Evolutionary conservation across 495 filamentous ascomycete genomes (phyloP), one percentile per base, ranked within the genome.

Genomic region (Extremus antarcticus): DNA sequence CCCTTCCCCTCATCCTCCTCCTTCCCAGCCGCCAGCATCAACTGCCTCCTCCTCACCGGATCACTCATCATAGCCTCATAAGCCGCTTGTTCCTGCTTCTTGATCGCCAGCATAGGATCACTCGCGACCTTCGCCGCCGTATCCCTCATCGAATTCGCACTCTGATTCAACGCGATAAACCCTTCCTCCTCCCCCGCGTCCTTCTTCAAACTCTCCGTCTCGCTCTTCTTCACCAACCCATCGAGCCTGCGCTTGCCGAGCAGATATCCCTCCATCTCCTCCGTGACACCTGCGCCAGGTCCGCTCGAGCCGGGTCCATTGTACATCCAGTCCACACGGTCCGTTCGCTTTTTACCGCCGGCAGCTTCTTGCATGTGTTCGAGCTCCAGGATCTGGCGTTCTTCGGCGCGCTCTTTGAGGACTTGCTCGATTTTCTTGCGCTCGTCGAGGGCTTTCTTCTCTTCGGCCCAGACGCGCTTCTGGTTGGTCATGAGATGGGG

Each of bases 261-360:
- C 7, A 98, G 70, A 65, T 94, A 97, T 8, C 86, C 88, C 62
- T 98, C 92, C 78, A 86, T 89, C 69, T 97, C 94, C 66, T 95
- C 90, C 0, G 84, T 85, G 54, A 88, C 88, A 47, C 89, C 87
- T 60, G 85, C 83, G 23, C 86, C 88, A 25, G 54, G 48, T 20
- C 55, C 55, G 15, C 57, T 50, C 59, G 79, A 82, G 35, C 85
- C 84, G 9, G 92, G 89, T 1, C 90, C 92, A 60, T 81, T 75
- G 70, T 98, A 98, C 88, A 98, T 95, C 87, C 94, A 98, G 63
- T 98, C 91, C 19, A 98, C 92, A 13, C 88, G 80, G 58, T 88
- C 82, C 1, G 82, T 65, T 32, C 80, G 78, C 55, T 81, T 85
- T 55, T 78, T 76, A 17, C 90, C 89, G 29, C 94, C 94, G 13